These are phyloP conservation scores for Clonostachys solani DNA, from an alignment of 2,329 filamentous ascomycete species.

Conservation along the genomic window DNA sequence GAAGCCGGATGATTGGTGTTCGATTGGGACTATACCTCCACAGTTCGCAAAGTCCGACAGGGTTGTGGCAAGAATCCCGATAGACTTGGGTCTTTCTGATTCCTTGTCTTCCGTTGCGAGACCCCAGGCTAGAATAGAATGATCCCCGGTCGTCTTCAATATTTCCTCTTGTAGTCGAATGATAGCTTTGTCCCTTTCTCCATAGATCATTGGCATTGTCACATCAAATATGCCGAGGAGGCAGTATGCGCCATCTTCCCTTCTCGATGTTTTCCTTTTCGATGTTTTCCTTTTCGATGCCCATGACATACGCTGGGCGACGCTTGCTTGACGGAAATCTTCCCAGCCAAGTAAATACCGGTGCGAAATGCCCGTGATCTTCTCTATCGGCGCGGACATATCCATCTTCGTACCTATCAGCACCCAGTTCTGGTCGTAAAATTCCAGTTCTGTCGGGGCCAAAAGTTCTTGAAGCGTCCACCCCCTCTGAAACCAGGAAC, in stretches of 20 bases:
- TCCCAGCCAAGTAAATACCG: not conserved
- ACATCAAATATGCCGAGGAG: slow-evolving; percentile 13
- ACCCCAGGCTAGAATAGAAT: slow-evolving; percentile 18
- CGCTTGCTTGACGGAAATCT: slow-evolving; percentile 2
- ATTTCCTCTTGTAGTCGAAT: slow-evolving; percentile 12
- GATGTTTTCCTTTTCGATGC: too few relatives aligned
- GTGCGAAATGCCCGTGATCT: slow-evolving; percentile 2
- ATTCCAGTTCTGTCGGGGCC: slow-evolving; percentile 12
- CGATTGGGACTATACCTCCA: not conserved
- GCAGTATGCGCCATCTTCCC: slow-evolving; percentile 13
- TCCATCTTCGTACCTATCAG: not conserved
- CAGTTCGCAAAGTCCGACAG: not conserved
- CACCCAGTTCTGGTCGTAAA: slow-evolving; percentile 13
- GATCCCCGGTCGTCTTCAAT: slow-evolving; percentile 7
- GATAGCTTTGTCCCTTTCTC: slow-evolving; percentile 11
- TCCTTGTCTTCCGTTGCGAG: too few relatives aligned
- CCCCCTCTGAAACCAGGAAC: slow-evolving; percentile 15
- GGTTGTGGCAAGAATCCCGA: not conserved
- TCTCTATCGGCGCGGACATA: not conserved
- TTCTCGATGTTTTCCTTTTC: slow-evolving; percentile 9
- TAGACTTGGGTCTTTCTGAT: too few relatives aligned
- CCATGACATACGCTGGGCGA: slow-evolving; percentile 12
- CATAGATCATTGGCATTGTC: slow-evolving; percentile 13
- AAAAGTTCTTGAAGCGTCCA: slow-evolving; percentile 8
- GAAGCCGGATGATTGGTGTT: not conserved